These are phyloP conservation scores for Ascochyta lentis DNA, from an alignment of 2,329 filamentous ascomycete species.

Conservation along the genomic window DNA sequence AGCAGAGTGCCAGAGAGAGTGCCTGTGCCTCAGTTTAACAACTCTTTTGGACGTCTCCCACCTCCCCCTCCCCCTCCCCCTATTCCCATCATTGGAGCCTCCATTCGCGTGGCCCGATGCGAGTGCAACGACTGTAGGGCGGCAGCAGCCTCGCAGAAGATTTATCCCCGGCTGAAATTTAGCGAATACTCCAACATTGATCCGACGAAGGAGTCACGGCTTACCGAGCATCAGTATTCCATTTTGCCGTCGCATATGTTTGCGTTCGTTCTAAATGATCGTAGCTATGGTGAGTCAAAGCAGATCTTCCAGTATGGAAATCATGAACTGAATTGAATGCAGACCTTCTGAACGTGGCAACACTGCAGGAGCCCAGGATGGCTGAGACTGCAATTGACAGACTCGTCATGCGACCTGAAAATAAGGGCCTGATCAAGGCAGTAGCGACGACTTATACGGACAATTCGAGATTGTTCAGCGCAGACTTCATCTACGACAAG, in stretches of 20 bases:
- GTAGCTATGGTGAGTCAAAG: constrained; percentile 8
- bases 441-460: constrained; percentile 1
- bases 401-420: not conserved
- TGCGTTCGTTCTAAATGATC: constrained; percentile 14
- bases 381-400: not conserved
- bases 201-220: not conserved
- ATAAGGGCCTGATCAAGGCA: constrained; percentile 1
- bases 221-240: constrained; percentile 5
- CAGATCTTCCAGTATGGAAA: not conserved
- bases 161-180: not conserved
- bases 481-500: constrained; percentile 54
- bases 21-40: no score
- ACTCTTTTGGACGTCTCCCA: no score
- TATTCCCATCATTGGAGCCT: not conserved
- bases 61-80: no score
- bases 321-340: not conserved
- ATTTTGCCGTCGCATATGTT: constrained; percentile 15
- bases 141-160: not conserved
- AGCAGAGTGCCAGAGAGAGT: no score
- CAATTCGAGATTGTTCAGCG: not conserved
- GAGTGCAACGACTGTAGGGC: not conserved
- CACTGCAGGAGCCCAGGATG: not conserved
- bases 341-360: constrained; percentile 1
- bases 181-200: not conserved
- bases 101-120: not conserved